Conservation (phyloP, 2,329 filamentous ascomycete species). For the Byssochlamys sp. region DNA sequence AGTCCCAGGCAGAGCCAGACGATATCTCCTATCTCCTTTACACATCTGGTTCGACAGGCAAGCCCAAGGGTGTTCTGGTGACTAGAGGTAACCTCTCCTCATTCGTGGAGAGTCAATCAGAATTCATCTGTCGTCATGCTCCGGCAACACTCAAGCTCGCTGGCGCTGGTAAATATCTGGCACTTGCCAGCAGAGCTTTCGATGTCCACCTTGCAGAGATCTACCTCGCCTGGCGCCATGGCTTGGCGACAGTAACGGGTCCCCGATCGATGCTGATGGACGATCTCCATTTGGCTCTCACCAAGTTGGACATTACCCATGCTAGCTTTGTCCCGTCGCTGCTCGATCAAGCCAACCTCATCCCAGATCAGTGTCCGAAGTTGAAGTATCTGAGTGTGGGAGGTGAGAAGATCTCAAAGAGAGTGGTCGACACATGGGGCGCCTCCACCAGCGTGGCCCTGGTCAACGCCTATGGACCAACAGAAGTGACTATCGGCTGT, state of each 20-base stretch:
- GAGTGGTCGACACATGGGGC: conserved; percentile 23
- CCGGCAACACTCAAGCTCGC: conserved; percentile 15
- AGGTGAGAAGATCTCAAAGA: conserved; percentile 28
- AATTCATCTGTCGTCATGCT: conserved; percentile 16
- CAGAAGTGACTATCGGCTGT: conserved; percentile 26
- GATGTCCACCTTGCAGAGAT: conserved; percentile 23
- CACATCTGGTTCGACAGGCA: conserved; percentile 88
- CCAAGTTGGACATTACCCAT: conserved; percentile 20
- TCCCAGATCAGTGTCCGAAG: conserved; percentile 15
- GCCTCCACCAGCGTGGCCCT: conserved; percentile 14
- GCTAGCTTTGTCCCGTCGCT: conserved; percentile 22
- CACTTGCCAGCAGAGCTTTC: conserved; percentile 24
- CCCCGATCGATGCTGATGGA: conserved; percentile 19
- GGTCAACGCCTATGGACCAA: conserved; percentile 27
- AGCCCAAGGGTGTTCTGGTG: conserved; percentile 94
- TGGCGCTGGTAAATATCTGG: conserved; percentile 23
- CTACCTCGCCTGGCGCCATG: conserved; percentile 22
- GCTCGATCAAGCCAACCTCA: conserved; percentile 15
- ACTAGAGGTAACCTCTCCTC: conserved; percentile 44
- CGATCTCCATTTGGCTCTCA: conserved; percentile 15
- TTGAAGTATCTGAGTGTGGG: conserved; percentile 22
- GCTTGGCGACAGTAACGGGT: conserved; percentile 18
- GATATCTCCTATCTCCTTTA: conserved; percentile 55
- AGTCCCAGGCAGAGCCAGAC: conserved; percentile 10
- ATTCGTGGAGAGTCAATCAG: conserved; percentile 21